Percentiles rank a stretch among this genome's conserved stretches.
These are phyloP conservation scores for Kwoniella shandongensis DNA, from an alignment of 768 basidiomycete genomes.

Conservation along the genomic window DNA sequence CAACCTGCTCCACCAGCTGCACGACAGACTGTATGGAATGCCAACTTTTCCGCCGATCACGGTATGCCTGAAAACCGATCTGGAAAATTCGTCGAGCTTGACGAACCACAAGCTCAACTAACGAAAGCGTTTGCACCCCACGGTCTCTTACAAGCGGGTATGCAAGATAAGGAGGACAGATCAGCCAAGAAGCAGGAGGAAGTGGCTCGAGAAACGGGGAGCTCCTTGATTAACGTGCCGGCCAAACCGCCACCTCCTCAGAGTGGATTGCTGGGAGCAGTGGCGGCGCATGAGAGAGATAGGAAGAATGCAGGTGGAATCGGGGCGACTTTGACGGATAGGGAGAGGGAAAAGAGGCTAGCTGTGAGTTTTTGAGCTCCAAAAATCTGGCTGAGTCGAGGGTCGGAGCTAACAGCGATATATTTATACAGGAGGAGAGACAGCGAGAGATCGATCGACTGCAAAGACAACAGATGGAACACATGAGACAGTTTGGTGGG, in stretches of 20 bases:
- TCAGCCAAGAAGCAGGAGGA: conserved; percentile 96
- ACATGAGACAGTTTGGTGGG: conserved; percentile 67
- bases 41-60: conserved; percentile 72
- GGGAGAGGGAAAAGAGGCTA: conserved; percentile 85
- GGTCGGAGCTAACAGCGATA: background rate
- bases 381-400: background rate
- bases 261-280: conserved; percentile 90
- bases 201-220: conserved; percentile 84
- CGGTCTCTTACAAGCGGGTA: conserved; percentile 87
- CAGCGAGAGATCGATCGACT: conserved; percentile 89
- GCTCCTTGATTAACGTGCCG: conserved; percentile 91
- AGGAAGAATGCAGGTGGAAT: conserved; percentile 92
- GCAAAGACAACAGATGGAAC: conserved; percentile 83
- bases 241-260: conserved; percentile 92
- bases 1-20: conserved; percentile 46
- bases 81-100: conserved; percentile 67
- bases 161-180: conserved; percentile 92
- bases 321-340: conserved; percentile 89
- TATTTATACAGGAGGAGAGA: conserved; percentile 65
- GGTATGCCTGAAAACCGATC: conserved; percentile 57
- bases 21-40: conserved; percentile 80
- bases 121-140: conserved; percentile 94
- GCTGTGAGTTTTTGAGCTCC: conserved; percentile 60
- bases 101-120: conserved; percentile 71
- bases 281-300: conserved; percentile 91